Evolutionary conservation across 352 stramenopile genomes (phyloP).

Genomic region (Phytophthora foliorum): DNA sequence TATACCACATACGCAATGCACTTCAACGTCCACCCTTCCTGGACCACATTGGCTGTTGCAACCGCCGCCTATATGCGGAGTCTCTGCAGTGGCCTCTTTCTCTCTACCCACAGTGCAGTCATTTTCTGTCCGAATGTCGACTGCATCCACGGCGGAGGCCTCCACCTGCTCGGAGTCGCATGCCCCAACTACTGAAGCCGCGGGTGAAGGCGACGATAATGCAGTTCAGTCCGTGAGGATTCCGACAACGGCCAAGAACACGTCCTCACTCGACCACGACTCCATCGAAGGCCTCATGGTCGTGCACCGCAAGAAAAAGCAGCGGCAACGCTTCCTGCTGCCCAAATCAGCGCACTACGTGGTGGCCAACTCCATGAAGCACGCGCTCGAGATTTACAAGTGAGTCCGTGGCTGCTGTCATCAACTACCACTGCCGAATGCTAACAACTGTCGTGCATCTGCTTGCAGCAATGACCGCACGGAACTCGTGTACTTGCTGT

Average conservation of each 20-base stretch:
- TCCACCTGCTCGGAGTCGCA: slow-evolving; percentile 20
- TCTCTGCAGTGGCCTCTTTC: background rate
- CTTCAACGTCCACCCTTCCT: too few relatives aligned
- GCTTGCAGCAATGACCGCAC: slow-evolving; percentile 54
- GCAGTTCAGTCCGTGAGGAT: slow-evolving; percentile 8
- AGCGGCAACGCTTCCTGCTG: slow-evolving; percentile 60
- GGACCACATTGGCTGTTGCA: slow-evolving; percentile 12
- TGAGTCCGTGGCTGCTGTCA: slow-evolving; percentile 21
- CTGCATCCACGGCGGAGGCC: slow-evolving; percentile 11
- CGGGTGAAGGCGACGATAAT: background rate
- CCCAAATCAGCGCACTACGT: slow-evolving; percentile 58
- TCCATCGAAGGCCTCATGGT: slow-evolving; percentile 64
- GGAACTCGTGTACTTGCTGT: slow-evolving; percentile 73
- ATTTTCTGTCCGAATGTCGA: slow-evolving; percentile 14
- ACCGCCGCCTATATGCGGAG: slow-evolving; percentile 18
- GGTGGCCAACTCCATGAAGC: slow-evolving; percentile 58
- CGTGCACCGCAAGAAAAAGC: slow-evolving; percentile 73
- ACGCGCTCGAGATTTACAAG: slow-evolving; percentile 72
- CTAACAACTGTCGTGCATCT: slow-evolving; percentile 7
- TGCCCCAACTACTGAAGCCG: background rate
- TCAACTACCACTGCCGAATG: background rate
- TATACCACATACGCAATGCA: background rate
- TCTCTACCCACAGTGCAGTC: background rate
- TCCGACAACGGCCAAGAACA: slow-evolving; percentile 20
- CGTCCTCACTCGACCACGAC: slow-evolving; percentile 53